These are phyloP conservation scores for Termitomyces sp. DNA, from an alignment of 768 basidiomycete genomes.

Conservation along the genomic window DNA sequence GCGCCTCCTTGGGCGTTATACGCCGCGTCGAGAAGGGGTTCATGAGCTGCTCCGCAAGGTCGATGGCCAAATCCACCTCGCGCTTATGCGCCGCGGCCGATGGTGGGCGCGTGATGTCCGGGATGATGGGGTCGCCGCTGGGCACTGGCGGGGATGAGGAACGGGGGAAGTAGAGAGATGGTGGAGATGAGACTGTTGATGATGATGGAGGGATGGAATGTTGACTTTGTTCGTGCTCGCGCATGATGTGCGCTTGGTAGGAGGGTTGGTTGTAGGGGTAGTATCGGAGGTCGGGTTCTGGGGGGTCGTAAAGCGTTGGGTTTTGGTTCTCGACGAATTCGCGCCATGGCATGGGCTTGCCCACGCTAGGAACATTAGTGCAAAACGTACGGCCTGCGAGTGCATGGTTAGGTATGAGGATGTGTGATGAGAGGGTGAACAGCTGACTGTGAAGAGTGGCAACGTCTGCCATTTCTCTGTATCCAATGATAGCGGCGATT, in stretches of 20 bases:
- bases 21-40: slow-evolving; percentile 76
- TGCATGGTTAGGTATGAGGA: not conserved
- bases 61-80: slow-evolving; percentile 66
- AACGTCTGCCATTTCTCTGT: slow-evolving; percentile 74
- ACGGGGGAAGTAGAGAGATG: slow-evolving; percentile 15
- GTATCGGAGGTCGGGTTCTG: slow-evolving; percentile 43
- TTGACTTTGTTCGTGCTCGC: slow-evolving; percentile 9
- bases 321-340: slow-evolving; percentile 78
- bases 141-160: slow-evolving; percentile 12
- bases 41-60: slow-evolving; percentile 71
- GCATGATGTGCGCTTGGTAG: slow-evolving; percentile 20
- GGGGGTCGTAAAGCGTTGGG: slow-evolving; percentile 57
- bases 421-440: not conserved
- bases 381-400: slow-evolving; percentile 80
- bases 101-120: not conserved
- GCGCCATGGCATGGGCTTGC: slow-evolving; percentile 65
- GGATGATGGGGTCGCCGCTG: not conserved
- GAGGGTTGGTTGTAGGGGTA: slow-evolving; percentile 47
- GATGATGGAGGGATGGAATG: slow-evolving; percentile 30
- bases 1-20: slow-evolving; percentile 69
- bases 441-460: slow-evolving; percentile 86
- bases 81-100: slow-evolving; percentile 38
- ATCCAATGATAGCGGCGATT: slow-evolving; percentile 83
- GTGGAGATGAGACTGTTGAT: slow-evolving; percentile 24
- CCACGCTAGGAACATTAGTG: slow-evolving; percentile 83